Conservation (phyloP, 164 flowering plant genomes). For the Kingdonia uniflora region DNA sequence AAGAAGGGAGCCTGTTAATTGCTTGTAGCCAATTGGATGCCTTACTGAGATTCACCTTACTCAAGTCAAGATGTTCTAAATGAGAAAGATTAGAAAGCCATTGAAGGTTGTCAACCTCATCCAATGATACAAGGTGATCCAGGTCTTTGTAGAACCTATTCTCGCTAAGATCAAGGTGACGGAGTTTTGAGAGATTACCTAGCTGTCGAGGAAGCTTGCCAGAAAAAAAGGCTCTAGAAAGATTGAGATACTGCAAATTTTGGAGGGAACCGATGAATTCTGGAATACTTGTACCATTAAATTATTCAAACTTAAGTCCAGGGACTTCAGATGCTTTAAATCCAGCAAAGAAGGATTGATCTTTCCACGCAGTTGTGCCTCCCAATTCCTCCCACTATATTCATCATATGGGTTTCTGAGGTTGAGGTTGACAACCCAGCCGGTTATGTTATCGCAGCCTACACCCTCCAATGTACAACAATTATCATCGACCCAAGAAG, state of each 20-base stretch:
- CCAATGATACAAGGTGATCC: not conserved
- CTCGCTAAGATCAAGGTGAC: conserved; percentile 1
- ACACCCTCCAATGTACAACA: conserved; percentile 5
- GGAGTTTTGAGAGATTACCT: conserved; percentile 11
- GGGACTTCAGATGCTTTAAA: conserved; percentile 5
- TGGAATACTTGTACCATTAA: conserved; percentile 5
- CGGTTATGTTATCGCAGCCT: conserved; percentile 1
- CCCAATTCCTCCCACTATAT: not conserved
- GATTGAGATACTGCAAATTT: conserved; percentile 7
- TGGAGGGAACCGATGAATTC: conserved; percentile 7
- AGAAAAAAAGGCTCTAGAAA: conserved; percentile 2
- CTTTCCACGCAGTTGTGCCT: not conserved
- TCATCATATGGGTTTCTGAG: not conserved
- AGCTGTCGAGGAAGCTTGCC: conserved; percentile 11
- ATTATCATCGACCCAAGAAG: conserved; percentile 3
- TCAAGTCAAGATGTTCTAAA: conserved; percentile 2
- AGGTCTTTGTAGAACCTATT: not conserved
- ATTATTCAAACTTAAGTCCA: conserved; percentile 11
- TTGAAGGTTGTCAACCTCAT: not conserved
- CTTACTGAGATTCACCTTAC: conserved; percentile 1
- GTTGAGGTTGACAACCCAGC: conserved; percentile 2
- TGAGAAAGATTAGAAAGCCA: conserved; percentile 10
- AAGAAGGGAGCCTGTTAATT: conserved; percentile 5
- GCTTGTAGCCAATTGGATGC: conserved; percentile 2
- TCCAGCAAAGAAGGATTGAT: conserved; percentile 10